Evolutionary conservation across 768 basidiomycete species (phyloP).

Genomic region (Pisolithus albus): DNA sequence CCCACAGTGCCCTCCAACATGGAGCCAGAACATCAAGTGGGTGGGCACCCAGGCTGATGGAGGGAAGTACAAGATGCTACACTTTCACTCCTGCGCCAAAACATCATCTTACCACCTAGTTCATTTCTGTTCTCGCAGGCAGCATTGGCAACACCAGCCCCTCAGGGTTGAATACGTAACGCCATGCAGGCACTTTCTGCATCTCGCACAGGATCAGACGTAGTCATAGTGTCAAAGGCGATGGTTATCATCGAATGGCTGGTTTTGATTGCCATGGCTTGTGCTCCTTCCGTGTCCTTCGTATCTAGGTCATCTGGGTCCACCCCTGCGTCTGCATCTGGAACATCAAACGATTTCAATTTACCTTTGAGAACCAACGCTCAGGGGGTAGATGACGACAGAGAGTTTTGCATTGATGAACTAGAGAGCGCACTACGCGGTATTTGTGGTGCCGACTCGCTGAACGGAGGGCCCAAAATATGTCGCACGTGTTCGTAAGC

Average conservation of each 20-base stretch:
- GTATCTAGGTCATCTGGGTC: slow-evolving; percentile 2
- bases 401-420: slow-evolving; percentile 6
- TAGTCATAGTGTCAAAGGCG: slow-evolving; percentile 4
- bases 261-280: slow-evolving; percentile 7
- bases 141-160: slow-evolving; percentile 69
- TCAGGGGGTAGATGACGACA: background rate
- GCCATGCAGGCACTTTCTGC: background rate
- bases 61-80: too few relatives aligned
- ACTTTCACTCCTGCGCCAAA: too few relatives aligned
- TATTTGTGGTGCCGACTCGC: slow-evolving; percentile 48
- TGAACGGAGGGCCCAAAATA: slow-evolving; percentile 43
- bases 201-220: slow-evolving; percentile 15
- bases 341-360: slow-evolving; percentile 48
- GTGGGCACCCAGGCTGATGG: too few relatives aligned
- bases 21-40: too few relatives aligned
- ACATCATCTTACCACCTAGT: slow-evolving; percentile 20
- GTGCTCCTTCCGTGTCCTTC: background rate
- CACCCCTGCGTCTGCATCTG: slow-evolving; percentile 26
- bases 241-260: slow-evolving; percentile 16
- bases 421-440: slow-evolving; percentile 25
- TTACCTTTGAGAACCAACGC: slow-evolving; percentile 30
- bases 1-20: too few relatives aligned
- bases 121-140: slow-evolving; percentile 75
- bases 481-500: slow-evolving; percentile 50
- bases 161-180: slow-evolving; percentile 45